phyloP scores from a whole-genome alignment of 2,329 filamentous ascomycete genomes.

The Cytospora paraplurivora region DNA sequence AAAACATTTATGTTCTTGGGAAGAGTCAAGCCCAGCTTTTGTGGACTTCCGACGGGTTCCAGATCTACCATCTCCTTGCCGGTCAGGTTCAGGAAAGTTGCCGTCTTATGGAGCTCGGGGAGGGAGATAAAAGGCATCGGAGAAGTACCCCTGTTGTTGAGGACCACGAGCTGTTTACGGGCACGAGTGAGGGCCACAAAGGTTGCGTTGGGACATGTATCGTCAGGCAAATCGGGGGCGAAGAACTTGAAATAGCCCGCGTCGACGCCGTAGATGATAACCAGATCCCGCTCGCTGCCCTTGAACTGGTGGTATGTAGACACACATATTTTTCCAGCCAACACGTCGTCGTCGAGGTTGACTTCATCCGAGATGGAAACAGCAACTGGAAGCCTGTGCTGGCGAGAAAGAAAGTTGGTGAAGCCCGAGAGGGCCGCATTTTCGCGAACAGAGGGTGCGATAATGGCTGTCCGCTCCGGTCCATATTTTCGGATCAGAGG shows the following conservation, averaged over 20 bases:
- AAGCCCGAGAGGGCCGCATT: constrained; percentile 24
- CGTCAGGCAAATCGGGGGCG: constrained; percentile 35
- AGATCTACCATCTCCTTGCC: background rate
- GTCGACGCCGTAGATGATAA: constrained; percentile 36
- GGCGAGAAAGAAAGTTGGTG: constrained; percentile 27
- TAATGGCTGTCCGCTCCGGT: constrained; percentile 25
- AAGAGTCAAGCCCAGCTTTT: background rate
- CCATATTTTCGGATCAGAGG: constrained; percentile 33
- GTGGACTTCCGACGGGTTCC: background rate
- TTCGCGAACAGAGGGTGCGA: constrained; percentile 26
- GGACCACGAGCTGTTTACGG: constrained; percentile 35
- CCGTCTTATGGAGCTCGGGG: background rate
- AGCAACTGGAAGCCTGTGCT: constrained; percentile 31
- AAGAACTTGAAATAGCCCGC: constrained; percentile 33
- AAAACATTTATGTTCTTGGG: constrained; percentile 23
- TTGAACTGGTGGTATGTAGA: constrained; percentile 41
- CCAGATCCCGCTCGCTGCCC: constrained; percentile 37
- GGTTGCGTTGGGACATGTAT: constrained; percentile 35
- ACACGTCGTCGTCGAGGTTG: constrained; percentile 33
- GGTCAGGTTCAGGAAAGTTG: background rate
- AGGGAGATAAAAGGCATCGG: constrained; percentile 35
- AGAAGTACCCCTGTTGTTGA: constrained; percentile 29
- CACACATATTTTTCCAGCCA: constrained; percentile 35
- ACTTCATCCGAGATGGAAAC: constrained; percentile 34
- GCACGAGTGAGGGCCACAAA: constrained; percentile 39